Percentiles rank a stretch among this genome's conserved stretches.
Evolutionary conservation across 169 alveolate genomes (phyloP).

Genomic region (Plasmodium cynomolgi): DNA sequence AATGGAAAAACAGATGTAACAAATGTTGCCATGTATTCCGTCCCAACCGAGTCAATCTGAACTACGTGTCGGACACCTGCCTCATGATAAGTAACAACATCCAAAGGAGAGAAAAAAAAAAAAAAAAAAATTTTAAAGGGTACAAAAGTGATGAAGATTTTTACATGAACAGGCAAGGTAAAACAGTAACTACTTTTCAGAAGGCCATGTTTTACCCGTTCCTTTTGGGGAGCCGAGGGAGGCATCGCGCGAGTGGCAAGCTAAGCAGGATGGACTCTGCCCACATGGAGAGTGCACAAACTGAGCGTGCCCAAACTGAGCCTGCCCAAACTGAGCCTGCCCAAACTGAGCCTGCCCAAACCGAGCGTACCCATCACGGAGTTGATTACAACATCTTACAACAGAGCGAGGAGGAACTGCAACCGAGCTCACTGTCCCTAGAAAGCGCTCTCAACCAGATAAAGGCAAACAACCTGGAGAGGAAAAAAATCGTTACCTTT

Average conservation of each 20-base stretch:
- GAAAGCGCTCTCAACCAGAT: neutral
- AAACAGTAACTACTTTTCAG: neutral
- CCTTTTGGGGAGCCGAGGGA: neutral
- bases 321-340: neutral
- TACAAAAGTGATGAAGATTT: neutral
- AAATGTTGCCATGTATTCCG: neutral
- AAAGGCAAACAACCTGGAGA: neutral
- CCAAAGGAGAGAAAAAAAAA: neutral
- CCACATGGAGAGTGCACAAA: too few species aligned
- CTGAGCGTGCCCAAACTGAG: too few species aligned
- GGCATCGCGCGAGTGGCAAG: neutral
- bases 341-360: neutral
- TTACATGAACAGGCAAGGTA: neutral
- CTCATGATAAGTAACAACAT: neutral
- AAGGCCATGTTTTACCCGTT: neutral
- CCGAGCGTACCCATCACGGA: neutral
- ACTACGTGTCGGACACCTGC: neutral
- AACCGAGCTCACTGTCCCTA: neutral
- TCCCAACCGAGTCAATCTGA: neutral
- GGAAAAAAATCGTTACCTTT: neutral
- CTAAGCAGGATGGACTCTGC: neutral
- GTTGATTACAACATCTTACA: conserved; percentile 11
- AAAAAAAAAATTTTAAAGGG: neutral
- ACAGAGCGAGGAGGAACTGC: neutral
- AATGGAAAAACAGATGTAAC: neutral